These are phyloP conservation scores for Malania oleifera DNA, from an alignment of 164 flowering plant genomes.

Conservation along the genomic window DNA sequence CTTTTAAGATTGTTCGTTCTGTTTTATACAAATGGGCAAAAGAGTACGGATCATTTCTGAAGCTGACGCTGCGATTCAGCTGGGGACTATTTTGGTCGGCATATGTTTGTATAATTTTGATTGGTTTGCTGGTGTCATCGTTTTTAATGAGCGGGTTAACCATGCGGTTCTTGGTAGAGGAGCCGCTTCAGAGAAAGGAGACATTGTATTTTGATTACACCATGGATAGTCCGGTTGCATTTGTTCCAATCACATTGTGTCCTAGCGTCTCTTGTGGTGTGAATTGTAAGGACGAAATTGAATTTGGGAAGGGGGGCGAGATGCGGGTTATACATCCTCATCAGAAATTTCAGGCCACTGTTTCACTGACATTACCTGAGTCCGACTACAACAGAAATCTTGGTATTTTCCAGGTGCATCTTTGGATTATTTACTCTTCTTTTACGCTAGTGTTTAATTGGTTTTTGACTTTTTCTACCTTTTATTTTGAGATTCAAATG, in stretches of 20 bases:
- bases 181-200: conserved; percentile 54
- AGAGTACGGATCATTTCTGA: conserved; percentile 27
- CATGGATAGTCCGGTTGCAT: conserved; percentile 61
- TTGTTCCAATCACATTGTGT: conserved; percentile 42
- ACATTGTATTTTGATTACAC: conserved; percentile 76
- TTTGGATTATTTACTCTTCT: not conserved
- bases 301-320: conserved; percentile 16
- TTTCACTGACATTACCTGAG: conserved; percentile 67
- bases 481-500: no score
- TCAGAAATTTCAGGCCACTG: conserved; percentile 49
- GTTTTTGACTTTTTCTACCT: no score
- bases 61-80: conserved; percentile 24
- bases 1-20: conserved; percentile 6
- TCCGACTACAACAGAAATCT: conserved; percentile 58
- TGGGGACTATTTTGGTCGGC: conserved; percentile 70
- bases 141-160: conserved; percentile 57
- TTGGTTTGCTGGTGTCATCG: conserved; percentile 40
- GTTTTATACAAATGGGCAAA: conserved; percentile 19
- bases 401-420: conserved; percentile 55
- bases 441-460: no score
- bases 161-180: conserved; percentile 50
- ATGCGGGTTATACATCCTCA: conserved; percentile 40
- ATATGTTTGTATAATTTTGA: conserved; percentile 50
- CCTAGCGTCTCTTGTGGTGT: conserved; percentile 24
- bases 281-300: conserved; percentile 31